phyloP scores from a whole-genome alignment of 2,329 filamentous ascomycete genomes.

The Sarocladium strictum region DNA sequence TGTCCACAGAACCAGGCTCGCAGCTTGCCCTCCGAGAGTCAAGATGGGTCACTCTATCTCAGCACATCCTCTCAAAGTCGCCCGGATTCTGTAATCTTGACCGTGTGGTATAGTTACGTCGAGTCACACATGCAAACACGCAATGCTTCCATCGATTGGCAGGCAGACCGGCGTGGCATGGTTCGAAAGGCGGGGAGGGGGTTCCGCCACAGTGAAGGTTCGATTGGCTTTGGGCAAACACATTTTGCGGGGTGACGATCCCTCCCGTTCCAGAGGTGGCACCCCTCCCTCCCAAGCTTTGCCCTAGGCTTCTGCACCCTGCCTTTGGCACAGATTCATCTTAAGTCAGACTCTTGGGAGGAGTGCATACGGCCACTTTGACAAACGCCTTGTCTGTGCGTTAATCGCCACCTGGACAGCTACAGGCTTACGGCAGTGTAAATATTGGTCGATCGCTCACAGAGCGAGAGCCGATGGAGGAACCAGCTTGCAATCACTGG shows the following conservation, averaged over 20 bases:
- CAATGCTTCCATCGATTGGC: not conserved
- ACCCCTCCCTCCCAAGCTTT: not conserved
- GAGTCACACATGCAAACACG: not conserved
- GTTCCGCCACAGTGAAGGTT: not conserved
- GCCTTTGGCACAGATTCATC: too few relatives aligned
- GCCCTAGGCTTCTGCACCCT: not conserved
- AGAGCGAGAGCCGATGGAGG: too few relatives aligned
- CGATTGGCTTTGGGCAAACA: not conserved
- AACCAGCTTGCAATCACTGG: too few relatives aligned
- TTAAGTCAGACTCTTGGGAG: too few relatives aligned
- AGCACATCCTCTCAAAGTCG: too few relatives aligned
- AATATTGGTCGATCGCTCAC: too few relatives aligned
- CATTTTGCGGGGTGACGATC: conserved; percentile 9
- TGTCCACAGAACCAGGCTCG: too few relatives aligned
- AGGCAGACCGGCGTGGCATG: not conserved
- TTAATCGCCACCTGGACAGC: not conserved
- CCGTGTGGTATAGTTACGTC: too few relatives aligned
- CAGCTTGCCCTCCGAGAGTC: too few relatives aligned
- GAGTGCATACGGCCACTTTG: too few relatives aligned
- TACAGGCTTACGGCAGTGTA: not conserved
- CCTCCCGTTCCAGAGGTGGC: not conserved
- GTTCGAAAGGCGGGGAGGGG: not conserved
- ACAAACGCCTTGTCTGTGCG: conserved; percentile 2
- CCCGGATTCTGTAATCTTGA: too few relatives aligned
- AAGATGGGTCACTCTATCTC: too few relatives aligned